Evolutionary conservation across 495 filamentous ascomycete species (phyloP).

Genomic region (Aspergillus cavernicola): DNA sequence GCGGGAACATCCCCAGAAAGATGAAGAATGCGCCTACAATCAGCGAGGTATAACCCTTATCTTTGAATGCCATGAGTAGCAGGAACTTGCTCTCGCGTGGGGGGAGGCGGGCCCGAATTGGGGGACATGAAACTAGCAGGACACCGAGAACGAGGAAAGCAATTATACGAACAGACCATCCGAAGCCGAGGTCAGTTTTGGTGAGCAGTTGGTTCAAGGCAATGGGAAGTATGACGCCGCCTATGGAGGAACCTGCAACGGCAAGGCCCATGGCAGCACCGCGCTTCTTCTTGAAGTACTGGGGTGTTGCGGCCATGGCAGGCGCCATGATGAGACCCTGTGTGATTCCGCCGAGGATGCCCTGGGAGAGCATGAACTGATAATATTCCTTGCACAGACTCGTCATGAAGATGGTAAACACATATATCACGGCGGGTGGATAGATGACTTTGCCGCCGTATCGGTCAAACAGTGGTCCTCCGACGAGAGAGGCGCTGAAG

Average conservation of each 20-base stretch:
- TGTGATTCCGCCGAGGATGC: slow-evolving; percentile 18
- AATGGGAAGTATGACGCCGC: slow-evolving; percentile 32
- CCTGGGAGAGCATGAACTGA: slow-evolving; percentile 28
- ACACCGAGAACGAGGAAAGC: slow-evolving; percentile 55
- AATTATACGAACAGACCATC: slow-evolving; percentile 56
- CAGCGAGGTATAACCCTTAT: slow-evolving; percentile 23
- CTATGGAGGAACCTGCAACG: slow-evolving; percentile 32
- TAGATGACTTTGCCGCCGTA: slow-evolving; percentile 31
- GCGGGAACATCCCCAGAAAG: slow-evolving; percentile 10
- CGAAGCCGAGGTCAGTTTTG: slow-evolving; percentile 44
- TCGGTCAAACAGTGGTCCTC: slow-evolving; percentile 51
- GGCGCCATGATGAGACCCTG: slow-evolving; percentile 22
- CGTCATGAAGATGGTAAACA: slow-evolving; percentile 47
- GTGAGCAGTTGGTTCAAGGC: slow-evolving; percentile 10
- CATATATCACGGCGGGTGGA: slow-evolving; percentile 14
- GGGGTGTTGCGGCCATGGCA: slow-evolving; percentile 24
- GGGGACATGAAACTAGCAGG: slow-evolving; percentile 37
- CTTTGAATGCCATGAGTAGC: slow-evolving; percentile 37
- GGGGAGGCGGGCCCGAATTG: slow-evolving; percentile 43
- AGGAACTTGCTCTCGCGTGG: slow-evolving; percentile 40
- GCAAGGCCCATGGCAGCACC: slow-evolving; percentile 32
- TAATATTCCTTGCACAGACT: slow-evolving; percentile 37
- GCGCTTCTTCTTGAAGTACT: slow-evolving; percentile 36
- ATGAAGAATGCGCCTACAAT: slow-evolving; percentile 4
- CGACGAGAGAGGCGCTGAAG: slow-evolving; percentile 42